Percentiles rank a stretch among this genome's conserved stretches.
Conservation (phyloP, 768 basidiomycete species). For the Austroboletus festivus region DNA sequence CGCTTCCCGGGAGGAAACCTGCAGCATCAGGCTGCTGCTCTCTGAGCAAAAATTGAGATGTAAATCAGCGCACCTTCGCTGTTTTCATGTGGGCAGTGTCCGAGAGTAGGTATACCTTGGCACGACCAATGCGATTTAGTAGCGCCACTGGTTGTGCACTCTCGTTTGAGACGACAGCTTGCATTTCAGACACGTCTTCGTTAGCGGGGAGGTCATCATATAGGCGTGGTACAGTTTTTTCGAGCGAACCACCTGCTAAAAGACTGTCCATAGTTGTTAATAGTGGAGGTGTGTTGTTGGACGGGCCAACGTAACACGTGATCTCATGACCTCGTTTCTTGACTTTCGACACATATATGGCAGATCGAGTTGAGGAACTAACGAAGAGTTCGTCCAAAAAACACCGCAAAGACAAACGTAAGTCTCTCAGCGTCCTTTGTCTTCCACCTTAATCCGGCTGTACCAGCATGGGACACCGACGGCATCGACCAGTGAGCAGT, state of each 20-base stretch:
- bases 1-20: constrained; percentile 33
- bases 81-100: constrained; percentile 58
- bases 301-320: constrained; percentile 24
- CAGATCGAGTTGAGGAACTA: constrained; percentile 30
- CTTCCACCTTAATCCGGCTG: constrained; percentile 15
- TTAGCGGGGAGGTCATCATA: constrained; percentile 57
- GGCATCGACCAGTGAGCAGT: constrained; percentile 94
- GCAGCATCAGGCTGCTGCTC: constrained; percentile 46
- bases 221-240: constrained; percentile 39
- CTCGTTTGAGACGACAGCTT: constrained; percentile 30
- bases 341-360: no score
- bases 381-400: constrained; percentile 80
- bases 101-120: constrained; percentile 75
- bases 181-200: constrained; percentile 43
- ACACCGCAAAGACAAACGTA: constrained; percentile 94
- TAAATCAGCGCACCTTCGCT: constrained; percentile 69
- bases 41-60: constrained; percentile 35
- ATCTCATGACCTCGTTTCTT: no score
- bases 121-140: constrained; percentile 65
- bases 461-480: constrained; percentile 95
- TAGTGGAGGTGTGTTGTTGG: no score
- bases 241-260: constrained; percentile 33
- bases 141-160: constrained; percentile 34
- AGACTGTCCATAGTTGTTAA: constrained; percentile 48
- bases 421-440: constrained; percentile 28